Conservation (phyloP, 352 stramenopile species). For the Phytophthora aleatoria region DNA sequence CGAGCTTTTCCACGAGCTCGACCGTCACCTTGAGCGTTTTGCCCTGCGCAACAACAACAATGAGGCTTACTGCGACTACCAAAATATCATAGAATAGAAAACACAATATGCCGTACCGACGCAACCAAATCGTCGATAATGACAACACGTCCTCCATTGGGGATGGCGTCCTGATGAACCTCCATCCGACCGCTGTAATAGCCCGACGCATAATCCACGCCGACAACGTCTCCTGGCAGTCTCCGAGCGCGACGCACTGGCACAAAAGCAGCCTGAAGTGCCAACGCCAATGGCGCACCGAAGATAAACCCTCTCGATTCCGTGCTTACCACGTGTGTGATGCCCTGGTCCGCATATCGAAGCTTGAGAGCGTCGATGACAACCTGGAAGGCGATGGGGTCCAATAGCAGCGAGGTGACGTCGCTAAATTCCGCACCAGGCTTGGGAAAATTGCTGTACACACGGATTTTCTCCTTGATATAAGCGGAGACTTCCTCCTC, state of each 20-base stretch:
- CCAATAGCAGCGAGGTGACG: conserved; percentile 73
- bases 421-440: conserved; percentile 69
- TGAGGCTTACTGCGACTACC: conserved; percentile 9
- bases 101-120: conserved; percentile 47
- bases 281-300: conserved; percentile 70
- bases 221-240: conserved; percentile 70
- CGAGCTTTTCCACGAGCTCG: conserved; percentile 74
- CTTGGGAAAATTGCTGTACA: conserved; percentile 66
- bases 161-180: conserved; percentile 84
- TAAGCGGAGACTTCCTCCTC: conserved; percentile 59
- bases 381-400: conserved; percentile 74
- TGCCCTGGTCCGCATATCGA: conserved; percentile 56
- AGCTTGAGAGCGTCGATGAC: conserved; percentile 71
- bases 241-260: conserved; percentile 68
- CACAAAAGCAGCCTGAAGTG: conserved; percentile 69
- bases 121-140: conserved; percentile 85
- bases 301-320: conserved; percentile 87
- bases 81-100: conserved; percentile 1
- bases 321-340: conserved; percentile 85
- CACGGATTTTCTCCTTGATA: conserved; percentile 71
- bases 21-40: conserved; percentile 84
- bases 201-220: conserved; percentile 81
- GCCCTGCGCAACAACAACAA: conserved; percentile 38
- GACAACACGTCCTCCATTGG: conserved; percentile 65
- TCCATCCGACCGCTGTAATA: conserved; percentile 79